Conservation (phyloP, 2,329 filamentous ascomycete species). For the Thielaviopsis euricoi region DNA sequence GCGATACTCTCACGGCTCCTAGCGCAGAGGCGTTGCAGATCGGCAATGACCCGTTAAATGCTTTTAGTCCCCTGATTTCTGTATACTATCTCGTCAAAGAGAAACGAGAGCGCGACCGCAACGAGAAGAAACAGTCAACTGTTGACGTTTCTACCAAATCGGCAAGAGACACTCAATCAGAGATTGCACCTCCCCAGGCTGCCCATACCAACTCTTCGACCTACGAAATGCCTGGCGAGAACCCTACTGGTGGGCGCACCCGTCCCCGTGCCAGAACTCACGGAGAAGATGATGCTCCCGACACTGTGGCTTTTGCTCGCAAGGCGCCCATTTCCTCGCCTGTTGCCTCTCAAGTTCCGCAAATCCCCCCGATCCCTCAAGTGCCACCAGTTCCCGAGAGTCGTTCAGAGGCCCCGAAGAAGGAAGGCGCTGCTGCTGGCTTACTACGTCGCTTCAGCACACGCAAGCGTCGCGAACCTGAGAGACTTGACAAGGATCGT, state of each 20-base stretch:
- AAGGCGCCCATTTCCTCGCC: conserved; percentile 8
- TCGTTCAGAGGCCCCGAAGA: conserved; percentile 55
- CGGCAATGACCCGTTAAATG: conserved; percentile 77
- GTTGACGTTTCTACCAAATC: conserved; percentile 20
- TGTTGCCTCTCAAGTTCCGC: conserved; percentile 32
- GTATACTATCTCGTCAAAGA: conserved; percentile 94
- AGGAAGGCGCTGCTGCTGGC: conserved; percentile 74
- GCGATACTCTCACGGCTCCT: conserved; percentile 70
- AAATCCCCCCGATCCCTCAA: conserved; percentile 15
- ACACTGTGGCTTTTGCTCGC: conserved; percentile 29
- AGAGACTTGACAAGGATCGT: conserved; percentile 43
- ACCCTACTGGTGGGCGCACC: conserved; percentile 65
- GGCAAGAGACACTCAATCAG: conserved; percentile 41
- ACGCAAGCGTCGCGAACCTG: conserved; percentile 53
- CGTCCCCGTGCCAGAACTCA: conserved; percentile 81
- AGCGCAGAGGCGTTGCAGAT: conserved; percentile 73
- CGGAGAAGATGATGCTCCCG: conserved; percentile 77
- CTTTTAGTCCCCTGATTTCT: conserved; percentile 79
- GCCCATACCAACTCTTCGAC: conserved; percentile 74
- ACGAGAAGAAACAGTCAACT: not conserved
- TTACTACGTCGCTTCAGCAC: conserved; percentile 85
- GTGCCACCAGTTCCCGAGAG: not conserved
- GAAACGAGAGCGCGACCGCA: conserved; percentile 70
- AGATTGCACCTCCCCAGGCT: conserved; percentile 65
- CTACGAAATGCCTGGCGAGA: conserved; percentile 83